Evolutionary conservation across 1,284 basidiomycete genomes (phyloP).

Genomic region (Puccinia brachypodii): DNA sequence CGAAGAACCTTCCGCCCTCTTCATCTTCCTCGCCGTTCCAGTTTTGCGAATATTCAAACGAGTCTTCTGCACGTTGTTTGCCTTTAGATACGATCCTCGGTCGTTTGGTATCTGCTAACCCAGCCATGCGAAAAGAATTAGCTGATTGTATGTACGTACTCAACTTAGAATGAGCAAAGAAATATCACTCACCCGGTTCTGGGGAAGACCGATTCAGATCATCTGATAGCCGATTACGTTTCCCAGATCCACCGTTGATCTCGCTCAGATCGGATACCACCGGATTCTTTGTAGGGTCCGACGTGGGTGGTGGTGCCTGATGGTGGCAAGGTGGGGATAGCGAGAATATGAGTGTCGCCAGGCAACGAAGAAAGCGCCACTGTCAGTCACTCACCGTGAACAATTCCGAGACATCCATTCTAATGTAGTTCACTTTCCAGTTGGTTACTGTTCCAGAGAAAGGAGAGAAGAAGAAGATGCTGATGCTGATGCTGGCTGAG

Average conservation of each 20-base stretch:
- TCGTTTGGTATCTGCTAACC: constrained; percentile 18
- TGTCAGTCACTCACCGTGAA: constrained; percentile 17
- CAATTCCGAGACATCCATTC: constrained; percentile 41
- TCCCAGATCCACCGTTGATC: neutral
- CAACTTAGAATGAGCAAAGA: neutral
- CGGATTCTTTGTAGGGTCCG: constrained; percentile 31
- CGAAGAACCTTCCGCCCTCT: constrained; percentile 45
- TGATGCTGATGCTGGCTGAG: neutral
- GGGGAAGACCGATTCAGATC: neutral
- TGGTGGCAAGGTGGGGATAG: neutral
- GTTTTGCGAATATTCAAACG: constrained; percentile 1
- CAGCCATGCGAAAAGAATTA: neutral
- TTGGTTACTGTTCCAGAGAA: neutral
- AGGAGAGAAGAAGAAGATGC: neutral
- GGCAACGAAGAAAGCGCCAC: neutral
- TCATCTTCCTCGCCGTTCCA: constrained; percentile 35
- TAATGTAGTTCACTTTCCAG: neutral
- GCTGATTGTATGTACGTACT: neutral
- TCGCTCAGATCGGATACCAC: constrained; percentile 13
- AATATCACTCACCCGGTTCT: neutral
- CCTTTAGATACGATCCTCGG: constrained; percentile 27
- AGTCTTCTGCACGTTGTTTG: constrained; percentile 36
- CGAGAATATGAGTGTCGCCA: neutral
- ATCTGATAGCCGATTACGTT: constrained; percentile 21
- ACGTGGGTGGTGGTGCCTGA: constrained; percentile 38